phyloP scores from a whole-genome alignment of 495 filamentous ascomycete species.

The Neurospora africana region DNA sequence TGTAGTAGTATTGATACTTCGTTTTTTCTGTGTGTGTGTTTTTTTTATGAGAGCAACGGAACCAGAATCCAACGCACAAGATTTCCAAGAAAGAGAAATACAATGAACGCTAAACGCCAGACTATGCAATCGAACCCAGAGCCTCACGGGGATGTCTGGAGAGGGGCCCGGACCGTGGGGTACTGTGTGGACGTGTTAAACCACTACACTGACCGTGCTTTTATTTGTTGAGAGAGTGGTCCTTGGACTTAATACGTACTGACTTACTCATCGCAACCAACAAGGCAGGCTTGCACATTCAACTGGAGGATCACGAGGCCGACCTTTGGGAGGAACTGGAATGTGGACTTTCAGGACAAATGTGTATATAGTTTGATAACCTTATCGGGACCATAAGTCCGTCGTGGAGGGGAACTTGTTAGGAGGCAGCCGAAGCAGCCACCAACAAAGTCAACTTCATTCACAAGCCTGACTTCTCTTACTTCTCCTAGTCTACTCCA shows the following conservation, averaged over 20 bases:
- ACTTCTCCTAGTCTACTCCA: too few species aligned
- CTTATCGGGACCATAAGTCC: too few species aligned
- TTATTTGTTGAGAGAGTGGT: not conserved
- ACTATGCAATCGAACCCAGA: not conserved
- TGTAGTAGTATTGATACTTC: not conserved
- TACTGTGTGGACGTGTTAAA: not conserved
- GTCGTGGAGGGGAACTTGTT: too few species aligned
- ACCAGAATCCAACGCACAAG: not conserved
- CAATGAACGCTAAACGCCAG: not conserved
- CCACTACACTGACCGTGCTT: not conserved
- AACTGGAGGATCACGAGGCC: too few species aligned
- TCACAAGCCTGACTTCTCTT: too few species aligned
- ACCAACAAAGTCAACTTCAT: too few species aligned
- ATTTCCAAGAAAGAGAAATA: not conserved
- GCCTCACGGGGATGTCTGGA: not conserved
- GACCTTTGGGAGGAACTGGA: too few species aligned
- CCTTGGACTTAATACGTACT: not conserved
- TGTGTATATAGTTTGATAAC: too few species aligned
- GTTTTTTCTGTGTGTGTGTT: not conserved
- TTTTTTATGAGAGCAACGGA: not conserved
- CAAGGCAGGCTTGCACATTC: too few species aligned
- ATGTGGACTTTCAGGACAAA: too few species aligned
- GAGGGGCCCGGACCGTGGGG: not conserved
- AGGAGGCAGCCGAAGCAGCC: too few species aligned
- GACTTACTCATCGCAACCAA: too few species aligned